Evolutionary conservation across 2,329 filamentous ascomycete species (phyloP).

Genomic region (Trichophyton rubrum): DNA sequence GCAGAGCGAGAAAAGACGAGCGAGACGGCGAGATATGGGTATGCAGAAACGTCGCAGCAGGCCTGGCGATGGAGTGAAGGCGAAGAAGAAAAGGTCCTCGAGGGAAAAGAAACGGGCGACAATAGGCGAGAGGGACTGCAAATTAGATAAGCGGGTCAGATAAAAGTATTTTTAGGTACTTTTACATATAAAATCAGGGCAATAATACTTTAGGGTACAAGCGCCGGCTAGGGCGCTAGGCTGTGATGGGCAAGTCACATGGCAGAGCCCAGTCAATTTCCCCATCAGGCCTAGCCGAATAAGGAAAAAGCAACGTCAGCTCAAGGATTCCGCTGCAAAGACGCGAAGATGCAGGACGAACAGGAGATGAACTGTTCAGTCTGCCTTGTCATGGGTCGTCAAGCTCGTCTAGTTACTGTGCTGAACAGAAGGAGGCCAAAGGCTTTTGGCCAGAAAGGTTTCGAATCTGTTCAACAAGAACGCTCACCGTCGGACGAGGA

Average conservation of each 20-base stretch:
- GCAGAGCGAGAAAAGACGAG: neutral
- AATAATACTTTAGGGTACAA: neutral
- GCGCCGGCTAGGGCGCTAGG: neutral
- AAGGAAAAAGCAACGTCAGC: neutral
- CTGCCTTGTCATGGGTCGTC: neutral
- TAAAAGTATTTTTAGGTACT: neutral
- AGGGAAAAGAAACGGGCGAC: constrained; percentile 1
- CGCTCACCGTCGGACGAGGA: neutral
- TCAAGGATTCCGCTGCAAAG: constrained; percentile 2
- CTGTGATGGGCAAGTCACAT: constrained; percentile 1
- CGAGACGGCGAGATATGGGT: neutral
- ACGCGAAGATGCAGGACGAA: neutral
- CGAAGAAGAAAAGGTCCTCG: neutral
- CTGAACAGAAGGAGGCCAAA: neutral
- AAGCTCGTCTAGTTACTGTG: neutral
- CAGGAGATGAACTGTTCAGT: neutral
- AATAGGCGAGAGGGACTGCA: constrained; percentile 2
- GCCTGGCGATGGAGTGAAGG: neutral
- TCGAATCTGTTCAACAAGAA: neutral
- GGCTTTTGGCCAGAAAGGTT: neutral
- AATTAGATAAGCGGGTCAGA: neutral
- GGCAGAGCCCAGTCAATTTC: neutral
- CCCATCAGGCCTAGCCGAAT: neutral
- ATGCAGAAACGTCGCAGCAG: neutral
- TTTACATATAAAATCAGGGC: neutral